Percentiles rank a stretch among this genome's conserved stretches.
Evolutionary conservation across 2,329 filamentous ascomycete species (phyloP).

Genomic region (Aureobasidium sp.): DNA sequence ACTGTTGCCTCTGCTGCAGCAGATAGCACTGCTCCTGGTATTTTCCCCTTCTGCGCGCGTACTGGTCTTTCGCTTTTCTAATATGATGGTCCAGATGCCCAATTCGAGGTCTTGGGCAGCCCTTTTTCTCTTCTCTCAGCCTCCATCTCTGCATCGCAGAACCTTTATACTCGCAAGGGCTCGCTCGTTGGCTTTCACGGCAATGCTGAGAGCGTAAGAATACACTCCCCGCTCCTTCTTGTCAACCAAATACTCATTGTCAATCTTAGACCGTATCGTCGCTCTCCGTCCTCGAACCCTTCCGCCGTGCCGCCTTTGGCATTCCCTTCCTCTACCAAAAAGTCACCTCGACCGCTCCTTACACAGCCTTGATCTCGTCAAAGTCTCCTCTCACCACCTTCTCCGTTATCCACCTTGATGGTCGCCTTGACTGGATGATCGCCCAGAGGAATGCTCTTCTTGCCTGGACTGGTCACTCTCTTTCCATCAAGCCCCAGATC

Average conservation of each 20-base stretch:
- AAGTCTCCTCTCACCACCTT: slow-evolving; percentile 83
- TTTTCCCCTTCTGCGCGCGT: not conserved
- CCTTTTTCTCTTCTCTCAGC: slow-evolving; percentile 93
- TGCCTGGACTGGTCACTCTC: slow-evolving; percentile 92
- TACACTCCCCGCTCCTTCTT: not conserved
- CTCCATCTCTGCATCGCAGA: slow-evolving; percentile 84
- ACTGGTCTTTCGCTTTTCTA: not conserved
- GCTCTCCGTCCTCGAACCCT: slow-evolving; percentile 74
- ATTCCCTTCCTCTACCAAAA: slow-evolving; percentile 93
- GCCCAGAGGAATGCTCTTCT: slow-evolving; percentile 78
- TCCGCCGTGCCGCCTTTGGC: slow-evolving; percentile 69
- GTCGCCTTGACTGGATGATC: slow-evolving; percentile 91
- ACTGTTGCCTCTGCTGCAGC: slow-evolving; percentile 14
- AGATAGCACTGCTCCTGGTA: slow-evolving; percentile 6
- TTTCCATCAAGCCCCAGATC: slow-evolving; percentile 65
- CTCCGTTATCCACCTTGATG: slow-evolving; percentile 79
- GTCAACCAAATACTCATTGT: slow-evolving; percentile 1
- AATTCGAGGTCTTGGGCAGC: slow-evolving; percentile 85
- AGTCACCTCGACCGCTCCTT: slow-evolving; percentile 76
- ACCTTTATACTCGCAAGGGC: slow-evolving; percentile 83
- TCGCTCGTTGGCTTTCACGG: slow-evolving; percentile 85
- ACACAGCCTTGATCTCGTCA: slow-evolving; percentile 81
- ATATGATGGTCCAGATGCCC: slow-evolving; percentile 57
- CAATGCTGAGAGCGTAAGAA: slow-evolving; percentile 71
- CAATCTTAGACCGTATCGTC: slow-evolving; percentile 68